phyloP scores from a whole-genome alignment of 2,329 filamentous ascomycete genomes.

The Xylariomycetidae sp. region DNA sequence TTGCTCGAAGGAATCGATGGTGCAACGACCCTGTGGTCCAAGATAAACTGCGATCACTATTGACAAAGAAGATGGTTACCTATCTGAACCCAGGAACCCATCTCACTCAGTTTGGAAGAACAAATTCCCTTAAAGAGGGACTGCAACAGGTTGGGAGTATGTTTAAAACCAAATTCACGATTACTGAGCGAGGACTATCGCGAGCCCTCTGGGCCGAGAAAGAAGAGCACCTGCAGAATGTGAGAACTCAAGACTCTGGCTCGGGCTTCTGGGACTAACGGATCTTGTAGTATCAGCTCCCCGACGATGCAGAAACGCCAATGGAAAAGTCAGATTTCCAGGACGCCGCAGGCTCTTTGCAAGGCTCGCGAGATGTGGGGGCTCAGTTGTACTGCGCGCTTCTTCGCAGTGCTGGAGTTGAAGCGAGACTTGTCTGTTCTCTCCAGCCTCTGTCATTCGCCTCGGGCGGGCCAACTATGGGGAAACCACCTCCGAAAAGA shows the following conservation, averaged over 20 bases:
- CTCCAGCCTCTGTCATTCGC: conserved; percentile 75
- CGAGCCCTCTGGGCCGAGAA: conserved; percentile 73
- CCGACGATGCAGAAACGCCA: conserved; percentile 61
- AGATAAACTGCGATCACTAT: conserved; percentile 55
- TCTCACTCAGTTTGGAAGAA: conserved; percentile 69
- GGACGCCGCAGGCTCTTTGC: conserved; percentile 60
- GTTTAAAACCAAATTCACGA: conserved; percentile 65
- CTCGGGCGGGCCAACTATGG: conserved; percentile 45
- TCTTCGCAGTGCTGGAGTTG: conserved; percentile 75
- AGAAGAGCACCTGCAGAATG: conserved; percentile 53
- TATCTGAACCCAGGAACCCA: conserved; percentile 65
- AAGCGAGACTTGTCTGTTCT: conserved; percentile 82
- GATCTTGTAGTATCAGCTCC: conserved; percentile 49
- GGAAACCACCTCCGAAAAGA: conserved; percentile 33
- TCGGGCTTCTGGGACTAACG: no score
- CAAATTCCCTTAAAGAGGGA: conserved; percentile 73
- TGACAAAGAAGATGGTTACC: conserved; percentile 60
- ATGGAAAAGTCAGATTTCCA: conserved; percentile 71
- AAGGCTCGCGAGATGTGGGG: conserved; percentile 84
- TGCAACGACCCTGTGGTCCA: conserved; percentile 75
- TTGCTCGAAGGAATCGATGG: conserved; percentile 76
- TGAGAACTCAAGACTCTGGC: conserved; percentile 31
- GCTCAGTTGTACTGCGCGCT: conserved; percentile 88
- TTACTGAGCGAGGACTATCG: conserved; percentile 67
- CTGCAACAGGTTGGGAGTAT: conserved; percentile 63